Evolutionary conservation across 495 filamentous ascomycete genomes (phyloP).

Genomic region (Neurospora discreta): DNA sequence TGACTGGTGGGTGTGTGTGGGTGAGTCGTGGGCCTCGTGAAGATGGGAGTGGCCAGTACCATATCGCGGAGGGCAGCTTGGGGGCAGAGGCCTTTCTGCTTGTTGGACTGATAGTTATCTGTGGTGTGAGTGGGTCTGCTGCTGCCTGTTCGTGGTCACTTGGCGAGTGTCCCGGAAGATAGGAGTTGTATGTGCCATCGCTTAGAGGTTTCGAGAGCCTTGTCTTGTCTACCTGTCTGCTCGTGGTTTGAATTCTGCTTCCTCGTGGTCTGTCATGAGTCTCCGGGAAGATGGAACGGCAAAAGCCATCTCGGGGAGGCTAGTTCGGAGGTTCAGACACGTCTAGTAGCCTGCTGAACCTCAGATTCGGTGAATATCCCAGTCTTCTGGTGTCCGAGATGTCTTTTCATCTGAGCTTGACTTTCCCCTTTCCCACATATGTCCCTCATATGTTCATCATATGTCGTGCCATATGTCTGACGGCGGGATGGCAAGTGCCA

Average conservation of each 20-base stretch:
- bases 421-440: background rate
- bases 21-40: background rate
- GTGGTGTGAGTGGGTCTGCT: background rate
- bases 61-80: background rate
- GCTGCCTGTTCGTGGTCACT: background rate
- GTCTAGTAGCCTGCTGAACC: background rate
- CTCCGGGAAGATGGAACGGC: background rate
- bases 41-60: background rate
- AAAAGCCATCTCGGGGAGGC: background rate
- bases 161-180: background rate
- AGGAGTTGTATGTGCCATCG: background rate
- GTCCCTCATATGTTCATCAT: background rate
- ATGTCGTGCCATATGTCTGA: too few relatives aligned
- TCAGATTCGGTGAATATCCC: background rate
- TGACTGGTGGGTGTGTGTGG: background rate
- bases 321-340: background rate
- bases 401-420: background rate
- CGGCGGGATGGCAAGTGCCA: too few relatives aligned
- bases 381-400: background rate
- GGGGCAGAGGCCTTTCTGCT: background rate
- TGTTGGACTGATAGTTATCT: background rate
- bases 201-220: too few relatives aligned
- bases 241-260: background rate
- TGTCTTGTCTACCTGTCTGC: background rate
- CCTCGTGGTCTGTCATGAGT: background rate